phyloP scores from a whole-genome alignment of 805 yeast species.

The Lachancea sp. region DNA sequence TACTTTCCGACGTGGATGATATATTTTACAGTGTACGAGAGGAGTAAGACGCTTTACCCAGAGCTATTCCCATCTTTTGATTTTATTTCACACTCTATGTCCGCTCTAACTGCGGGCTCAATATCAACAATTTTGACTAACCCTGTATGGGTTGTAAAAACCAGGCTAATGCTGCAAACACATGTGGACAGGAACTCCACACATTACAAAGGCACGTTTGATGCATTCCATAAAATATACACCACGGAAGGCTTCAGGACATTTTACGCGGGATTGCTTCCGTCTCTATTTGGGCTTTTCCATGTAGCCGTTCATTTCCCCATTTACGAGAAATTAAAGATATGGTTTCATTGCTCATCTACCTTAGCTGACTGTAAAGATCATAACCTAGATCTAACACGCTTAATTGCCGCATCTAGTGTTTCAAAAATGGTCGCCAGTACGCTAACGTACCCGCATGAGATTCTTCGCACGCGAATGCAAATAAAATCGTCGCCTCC shows the following conservation, averaged over 20 bases:
- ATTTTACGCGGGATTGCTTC: constrained; percentile 84
- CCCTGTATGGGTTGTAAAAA: constrained; percentile 97
- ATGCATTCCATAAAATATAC: constrained; percentile 79
- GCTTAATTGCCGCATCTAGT: constrained; percentile 62
- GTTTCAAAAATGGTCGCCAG: constrained; percentile 85
- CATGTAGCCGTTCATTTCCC: constrained; percentile 98
- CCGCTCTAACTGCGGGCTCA: constrained; percentile 86
- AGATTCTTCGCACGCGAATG: constrained; percentile 84
- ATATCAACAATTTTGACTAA: constrained; percentile 79
- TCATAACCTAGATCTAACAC: constrained; percentile 31
- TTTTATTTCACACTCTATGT: constrained; percentile 37
- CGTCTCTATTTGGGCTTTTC: constrained; percentile 81
- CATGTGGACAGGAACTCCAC: constrained; percentile 23
- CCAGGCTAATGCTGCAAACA: constrained; percentile 85
- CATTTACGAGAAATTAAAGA: constrained; percentile 75
- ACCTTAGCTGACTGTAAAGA: constrained; percentile 14
- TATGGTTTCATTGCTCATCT: constrained; percentile 36
- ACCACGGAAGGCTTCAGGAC: constrained; percentile 70
- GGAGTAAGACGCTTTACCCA: constrained; percentile 56
- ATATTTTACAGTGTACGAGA: constrained; percentile 85
- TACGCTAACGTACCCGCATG: constrained; percentile 89
- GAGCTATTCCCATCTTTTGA: constrained; percentile 33
- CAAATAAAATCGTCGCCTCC: constrained; percentile 46
- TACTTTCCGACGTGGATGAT: constrained; percentile 98
- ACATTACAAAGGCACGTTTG: constrained; percentile 61